Percentiles rank a stretch among this genome's conserved stretches.
phyloP scores from a whole-genome alignment of 768 basidiomycete species.

The Dioszegia hungarica region DNA sequence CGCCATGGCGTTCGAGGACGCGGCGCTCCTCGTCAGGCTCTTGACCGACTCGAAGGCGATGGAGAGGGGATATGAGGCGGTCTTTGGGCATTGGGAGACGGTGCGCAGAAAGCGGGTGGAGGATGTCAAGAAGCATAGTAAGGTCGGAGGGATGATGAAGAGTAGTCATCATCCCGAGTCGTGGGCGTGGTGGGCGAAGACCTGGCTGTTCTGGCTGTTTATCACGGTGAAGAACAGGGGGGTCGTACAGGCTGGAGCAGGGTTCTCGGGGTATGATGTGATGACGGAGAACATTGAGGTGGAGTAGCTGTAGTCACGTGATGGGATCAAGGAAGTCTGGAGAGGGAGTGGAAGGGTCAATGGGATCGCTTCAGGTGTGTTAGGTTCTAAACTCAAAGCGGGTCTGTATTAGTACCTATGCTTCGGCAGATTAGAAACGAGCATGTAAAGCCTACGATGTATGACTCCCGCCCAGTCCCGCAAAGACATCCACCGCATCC shows the following conservation, averaged over 20 bases:
- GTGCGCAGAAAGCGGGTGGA: constrained; percentile 21
- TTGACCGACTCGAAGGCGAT: background rate
- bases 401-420: too few relatives aligned
- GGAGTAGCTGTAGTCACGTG: too few relatives aligned
- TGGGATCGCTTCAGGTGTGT: too few relatives aligned
- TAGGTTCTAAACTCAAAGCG: too few relatives aligned
- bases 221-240: constrained; percentile 20
- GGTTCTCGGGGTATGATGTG: constrained; percentile 10
- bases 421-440: too few relatives aligned
- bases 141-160: constrained; percentile 6
- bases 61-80: background rate
- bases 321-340: too few relatives aligned
- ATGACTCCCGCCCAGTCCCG: too few relatives aligned
- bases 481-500: background rate
- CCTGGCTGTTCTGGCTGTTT: constrained; percentile 29
- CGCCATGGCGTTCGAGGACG: constrained; percentile 34
- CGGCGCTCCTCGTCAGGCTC: constrained; percentile 18
- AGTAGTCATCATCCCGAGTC: constrained; percentile 3
- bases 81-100: constrained; percentile 28
- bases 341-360: too few relatives aligned
- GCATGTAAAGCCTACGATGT: too few relatives aligned
- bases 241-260: background rate
- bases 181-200: constrained; percentile 36
- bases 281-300: constrained; percentile 4
- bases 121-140: constrained; percentile 3